Evolutionary conservation across 2,329 filamentous ascomycete species (phyloP).

Genomic region (Exophiala sideris): DNA sequence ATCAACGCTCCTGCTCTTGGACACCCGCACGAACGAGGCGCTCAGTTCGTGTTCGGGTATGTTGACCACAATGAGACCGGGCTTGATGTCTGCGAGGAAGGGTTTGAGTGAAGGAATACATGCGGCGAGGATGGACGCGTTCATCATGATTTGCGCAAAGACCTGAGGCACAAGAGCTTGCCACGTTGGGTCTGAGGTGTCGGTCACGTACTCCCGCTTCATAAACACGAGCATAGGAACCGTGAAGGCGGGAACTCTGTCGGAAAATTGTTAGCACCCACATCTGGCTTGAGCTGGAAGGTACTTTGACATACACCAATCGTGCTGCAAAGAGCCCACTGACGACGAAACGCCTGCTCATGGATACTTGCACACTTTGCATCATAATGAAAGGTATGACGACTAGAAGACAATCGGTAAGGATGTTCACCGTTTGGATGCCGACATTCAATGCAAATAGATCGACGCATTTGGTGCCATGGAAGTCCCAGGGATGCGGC

Average conservation of each 20-base stretch:
- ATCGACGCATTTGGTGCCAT: constrained; percentile 25
- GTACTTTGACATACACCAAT: constrained; percentile 23
- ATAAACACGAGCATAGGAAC: constrained; percentile 19
- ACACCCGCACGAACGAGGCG: background rate
- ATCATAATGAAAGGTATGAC: constrained; percentile 28
- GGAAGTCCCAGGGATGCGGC: constrained; percentile 24
- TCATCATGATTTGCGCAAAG: constrained; percentile 25
- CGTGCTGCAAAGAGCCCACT: constrained; percentile 25
- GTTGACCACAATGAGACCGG: constrained; percentile 28
- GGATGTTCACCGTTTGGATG: constrained; percentile 24
- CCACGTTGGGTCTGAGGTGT: constrained; percentile 26
- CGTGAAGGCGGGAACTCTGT: constrained; percentile 26
- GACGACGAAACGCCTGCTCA: constrained; percentile 24
- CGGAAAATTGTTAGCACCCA: constrained; percentile 4
- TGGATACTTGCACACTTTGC: constrained; percentile 22
- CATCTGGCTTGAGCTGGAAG: background rate
- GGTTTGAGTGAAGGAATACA: constrained; percentile 30
- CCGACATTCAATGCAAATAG: constrained; percentile 26
- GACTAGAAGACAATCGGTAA: constrained; percentile 26
- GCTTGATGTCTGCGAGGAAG: constrained; percentile 28
- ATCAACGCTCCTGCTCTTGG: background rate
- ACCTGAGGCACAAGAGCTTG: constrained; percentile 25
- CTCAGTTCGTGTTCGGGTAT: constrained; percentile 21
- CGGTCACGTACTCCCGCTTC: constrained; percentile 20
- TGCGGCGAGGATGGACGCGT: constrained; percentile 29